Conservation (phyloP, 352 stramenopile genomes). For the Phytopythium montanum region DNA sequence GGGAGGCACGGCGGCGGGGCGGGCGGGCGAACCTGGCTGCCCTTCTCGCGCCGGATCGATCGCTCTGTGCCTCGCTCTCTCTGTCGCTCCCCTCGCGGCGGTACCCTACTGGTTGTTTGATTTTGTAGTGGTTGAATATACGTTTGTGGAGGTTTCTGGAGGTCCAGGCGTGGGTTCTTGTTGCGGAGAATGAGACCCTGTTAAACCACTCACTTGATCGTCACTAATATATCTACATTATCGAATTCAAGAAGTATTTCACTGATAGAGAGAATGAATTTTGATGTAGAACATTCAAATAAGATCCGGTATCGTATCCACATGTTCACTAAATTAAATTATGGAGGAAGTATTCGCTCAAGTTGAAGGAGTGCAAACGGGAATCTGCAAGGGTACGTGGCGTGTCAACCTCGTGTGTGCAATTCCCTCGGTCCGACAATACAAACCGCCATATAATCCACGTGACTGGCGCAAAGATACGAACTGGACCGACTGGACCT, state of each 20-base stretch:
- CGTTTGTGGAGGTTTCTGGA: not conserved
- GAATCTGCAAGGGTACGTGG: not conserved
- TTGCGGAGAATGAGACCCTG: not conserved
- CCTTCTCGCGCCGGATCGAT: not conserved
- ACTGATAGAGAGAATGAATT: not conserved
- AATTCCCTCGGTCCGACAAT: not conserved
- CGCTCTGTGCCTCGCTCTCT: constrained; percentile 2
- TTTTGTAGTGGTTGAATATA: not conserved
- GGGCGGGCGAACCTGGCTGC: not conserved
- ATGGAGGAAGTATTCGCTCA: not conserved
- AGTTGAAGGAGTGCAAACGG: not conserved
- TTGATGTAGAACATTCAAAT: not conserved
- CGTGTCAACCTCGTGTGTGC: not conserved
- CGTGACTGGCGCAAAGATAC: not conserved
- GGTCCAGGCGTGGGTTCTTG: not conserved
- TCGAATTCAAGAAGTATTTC: no score
- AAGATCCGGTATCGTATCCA: not conserved
- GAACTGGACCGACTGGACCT: not conserved
- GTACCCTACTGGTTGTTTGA: not conserved
- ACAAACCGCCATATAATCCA: not conserved
- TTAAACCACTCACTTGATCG: not conserved
- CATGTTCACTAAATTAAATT: not conserved
- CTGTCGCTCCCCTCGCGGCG: not conserved
- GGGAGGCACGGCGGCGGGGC: constrained; percentile 2
- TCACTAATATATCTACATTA: no score